These are phyloP conservation scores for Lactarius deliciosus DNA, from an alignment of 768 basidiomycete species.

Conservation along the genomic window DNA sequence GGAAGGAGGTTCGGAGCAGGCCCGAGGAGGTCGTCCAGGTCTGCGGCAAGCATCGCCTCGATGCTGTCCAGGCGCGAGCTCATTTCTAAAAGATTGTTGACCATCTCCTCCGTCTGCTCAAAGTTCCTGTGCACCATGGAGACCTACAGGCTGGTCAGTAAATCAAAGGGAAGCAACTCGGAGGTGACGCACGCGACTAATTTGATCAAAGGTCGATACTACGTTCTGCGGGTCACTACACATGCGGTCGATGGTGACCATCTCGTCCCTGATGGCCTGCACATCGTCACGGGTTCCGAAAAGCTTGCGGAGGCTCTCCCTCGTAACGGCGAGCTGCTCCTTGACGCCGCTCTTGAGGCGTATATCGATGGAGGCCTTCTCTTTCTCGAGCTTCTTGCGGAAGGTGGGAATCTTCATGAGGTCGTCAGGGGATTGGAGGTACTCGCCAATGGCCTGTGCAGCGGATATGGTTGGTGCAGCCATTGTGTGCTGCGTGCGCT, in stretches of 20 bases:
- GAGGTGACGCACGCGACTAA: slow-evolving; percentile 70
- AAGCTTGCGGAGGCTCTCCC: slow-evolving; percentile 82
- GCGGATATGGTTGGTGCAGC: slow-evolving; percentile 64
- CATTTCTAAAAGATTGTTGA: slow-evolving; percentile 92
- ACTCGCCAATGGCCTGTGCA: slow-evolving; percentile 84
- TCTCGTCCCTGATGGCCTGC: slow-evolving; percentile 81
- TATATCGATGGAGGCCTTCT: slow-evolving; percentile 91
- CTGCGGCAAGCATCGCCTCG: slow-evolving; percentile 72
- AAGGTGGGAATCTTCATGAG: slow-evolving; percentile 85
- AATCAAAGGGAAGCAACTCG: not conserved
- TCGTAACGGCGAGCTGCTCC: slow-evolving; percentile 87
- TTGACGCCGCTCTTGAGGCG: slow-evolving; percentile 89
- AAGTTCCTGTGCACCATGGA: slow-evolving; percentile 96
- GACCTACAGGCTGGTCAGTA: slow-evolving; percentile 52
- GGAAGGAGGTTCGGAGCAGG: slow-evolving; percentile 86
- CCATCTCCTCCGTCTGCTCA: slow-evolving; percentile 92
- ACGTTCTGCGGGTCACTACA: slow-evolving; percentile 73
- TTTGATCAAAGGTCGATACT: slow-evolving; percentile 91
- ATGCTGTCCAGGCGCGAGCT: slow-evolving; percentile 76
- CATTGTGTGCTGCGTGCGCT: slow-evolving; percentile 35
- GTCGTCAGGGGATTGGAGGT: slow-evolving; percentile 91
- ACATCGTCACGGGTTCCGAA: slow-evolving; percentile 75
- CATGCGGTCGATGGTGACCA: slow-evolving; percentile 74
- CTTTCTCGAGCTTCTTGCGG: slow-evolving; percentile 93
- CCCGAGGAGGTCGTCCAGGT: slow-evolving; percentile 76